Base-by-base conservation (phyloP, 441 rosid species). In the Erodium moschatum region DNA sequence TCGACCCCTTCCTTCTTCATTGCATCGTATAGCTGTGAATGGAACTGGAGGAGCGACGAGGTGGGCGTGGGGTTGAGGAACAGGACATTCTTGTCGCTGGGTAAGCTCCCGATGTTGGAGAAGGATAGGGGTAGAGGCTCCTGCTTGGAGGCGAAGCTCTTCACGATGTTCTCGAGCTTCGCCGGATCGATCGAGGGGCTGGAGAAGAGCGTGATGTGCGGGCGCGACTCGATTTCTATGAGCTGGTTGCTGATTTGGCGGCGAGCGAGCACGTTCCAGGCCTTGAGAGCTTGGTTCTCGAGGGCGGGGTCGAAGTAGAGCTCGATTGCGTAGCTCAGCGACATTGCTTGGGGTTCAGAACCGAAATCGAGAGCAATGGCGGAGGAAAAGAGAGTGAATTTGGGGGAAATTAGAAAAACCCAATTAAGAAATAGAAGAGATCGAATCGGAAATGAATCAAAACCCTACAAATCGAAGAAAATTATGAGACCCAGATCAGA, bases 191-290 rank as follows among this genome's bases (percentile, higher is more conserved):
- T 65, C 67, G 58, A 35, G 4, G 90, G 67, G 67, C 77, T 74
- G 0, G 98, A 85, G 77, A 87, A 85, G 9, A 93, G 88, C 42
- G 96, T 90, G 75, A 93, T 85, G 77, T 87, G 92, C 1, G 98
- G 98, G 18, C 97, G 88, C 9, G 97, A 89, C 78, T 89, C 94
- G 75, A 88, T 90, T 80, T 81, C 89, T 69, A 93, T 90, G 71
- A 93, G 81, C 20, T 89, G 91, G 50, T 93, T 85, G 72, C 97
- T 89, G 83, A 90, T 89, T 76, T 90, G 96, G 56, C 98, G 97
- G 67, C 97, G 94, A 46, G 97, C 97, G 61, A 93, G 80, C 61
- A 90, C 96, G 76, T 90, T 90, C 97, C 97, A 90, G 56, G 97
- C 92, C 83, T 93, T 90, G 76, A 90, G 75, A 61, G 89, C 92